Percentiles rank a stretch among this genome's conserved stretches.
phyloP scores from a whole-genome alignment of 176 grass and related monocot species.

The Bromus sterilis region DNA sequence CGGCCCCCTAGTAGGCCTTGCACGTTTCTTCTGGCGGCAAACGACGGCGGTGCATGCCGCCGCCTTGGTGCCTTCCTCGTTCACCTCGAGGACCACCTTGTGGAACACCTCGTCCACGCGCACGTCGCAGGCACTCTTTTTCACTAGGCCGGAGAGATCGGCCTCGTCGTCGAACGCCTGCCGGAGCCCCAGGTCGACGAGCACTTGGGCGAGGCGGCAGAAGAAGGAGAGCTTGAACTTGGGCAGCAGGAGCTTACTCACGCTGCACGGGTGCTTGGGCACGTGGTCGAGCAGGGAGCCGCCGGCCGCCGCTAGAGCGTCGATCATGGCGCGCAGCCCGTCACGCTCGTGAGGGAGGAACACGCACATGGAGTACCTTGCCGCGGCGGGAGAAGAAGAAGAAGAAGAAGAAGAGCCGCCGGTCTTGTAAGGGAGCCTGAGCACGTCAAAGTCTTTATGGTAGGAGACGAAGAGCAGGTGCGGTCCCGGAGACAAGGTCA shows the following conservation, averaged over 20 bases:
- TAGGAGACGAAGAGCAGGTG: not conserved
- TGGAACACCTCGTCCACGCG: not conserved
- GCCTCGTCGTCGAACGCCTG: not conserved
- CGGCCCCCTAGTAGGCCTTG: too few relatives aligned
- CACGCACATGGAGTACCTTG: constrained; percentile 1
- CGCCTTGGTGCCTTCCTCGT: not conserved
- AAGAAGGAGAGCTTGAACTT: constrained; percentile 6
- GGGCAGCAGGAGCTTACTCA: not conserved
- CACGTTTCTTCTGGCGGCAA: not conserved
- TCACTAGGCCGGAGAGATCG: not conserved
- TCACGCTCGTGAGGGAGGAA: constrained; percentile 16
- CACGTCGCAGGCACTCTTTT: not conserved
- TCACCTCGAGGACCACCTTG: not conserved
- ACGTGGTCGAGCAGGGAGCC: not conserved
- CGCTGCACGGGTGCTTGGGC: not conserved
- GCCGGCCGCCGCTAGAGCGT: not conserved
- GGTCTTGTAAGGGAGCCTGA: not conserved
- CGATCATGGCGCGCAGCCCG: not conserved
- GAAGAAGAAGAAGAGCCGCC: not conserved
- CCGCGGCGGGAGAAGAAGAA: not conserved
- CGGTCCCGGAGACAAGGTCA: not conserved
- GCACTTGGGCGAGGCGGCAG: not conserved
- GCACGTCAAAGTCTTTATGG: not conserved
- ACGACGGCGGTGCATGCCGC: not conserved
- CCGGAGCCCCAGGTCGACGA: not conserved